Percentiles rank a stretch among this genome's conserved stretches.
Evolutionary conservation across 805 yeast species (phyloP).

Genomic region (fission yeast (Schizosaccharomyces pombe)): ASM294v3 CU329670.1:2645501-2646000

Average conservation of each 20-base stretch:
- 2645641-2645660: constrained; percentile 62
- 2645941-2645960: constrained; percentile 51
- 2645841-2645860: constrained; percentile 38
- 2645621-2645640: constrained; percentile 52
- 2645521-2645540: too few relatives aligned
- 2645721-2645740: constrained; percentile 66
- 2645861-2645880: constrained; percentile 61
- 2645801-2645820: constrained; percentile 73
- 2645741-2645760: constrained; percentile 51
- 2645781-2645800: constrained; percentile 29
- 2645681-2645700: constrained; percentile 32
- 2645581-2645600: constrained; percentile 13
- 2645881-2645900: constrained; percentile 79
- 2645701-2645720: constrained; percentile 36
- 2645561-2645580: too few relatives aligned
- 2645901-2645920: constrained; percentile 82
- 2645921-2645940: constrained; percentile 82
- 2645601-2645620: constrained; percentile 21
- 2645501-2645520: too few relatives aligned
- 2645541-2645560: too few relatives aligned
- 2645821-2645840: constrained; percentile 45
- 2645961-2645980: constrained; percentile 32
- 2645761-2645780: constrained; percentile 41
- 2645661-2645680: constrained; percentile 51
- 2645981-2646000: constrained; percentile 36